Percentiles rank a stretch among this genome's conserved stretches.
phyloP scores from a whole-genome alignment of 257 asterid species.

The Cruciata laevipes region DNA sequence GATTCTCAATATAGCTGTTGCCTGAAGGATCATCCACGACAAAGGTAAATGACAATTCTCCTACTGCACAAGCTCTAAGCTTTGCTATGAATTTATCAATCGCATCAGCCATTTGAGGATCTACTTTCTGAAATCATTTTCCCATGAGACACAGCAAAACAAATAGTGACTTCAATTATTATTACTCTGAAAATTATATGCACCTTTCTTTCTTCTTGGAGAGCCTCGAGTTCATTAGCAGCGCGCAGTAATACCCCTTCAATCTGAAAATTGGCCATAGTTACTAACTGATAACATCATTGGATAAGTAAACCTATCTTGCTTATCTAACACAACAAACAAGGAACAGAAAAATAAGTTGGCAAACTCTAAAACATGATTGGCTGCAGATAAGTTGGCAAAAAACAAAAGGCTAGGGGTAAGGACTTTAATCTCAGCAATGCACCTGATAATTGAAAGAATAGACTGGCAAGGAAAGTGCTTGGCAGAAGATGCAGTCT shows the following conservation, averaged over 20 bases:
- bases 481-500: not conserved
- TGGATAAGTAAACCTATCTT: not conserved
- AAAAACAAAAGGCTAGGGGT: not conserved
- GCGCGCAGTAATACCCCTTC: constrained; percentile 88
- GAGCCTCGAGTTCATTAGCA: constrained; percentile 68
- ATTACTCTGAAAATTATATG: not conserved
- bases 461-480: not conserved
- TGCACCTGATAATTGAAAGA: not conserved
- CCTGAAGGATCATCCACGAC: constrained; percentile 95
- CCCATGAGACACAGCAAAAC: constrained; percentile 1
- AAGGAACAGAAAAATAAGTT: not conserved
- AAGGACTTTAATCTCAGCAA: not conserved
- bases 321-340: not conserved
- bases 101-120: constrained; percentile 75
- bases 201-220: constrained; percentile 94
- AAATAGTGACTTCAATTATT: not conserved
- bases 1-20: constrained; percentile 96
- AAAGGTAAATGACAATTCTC: constrained; percentile 58
- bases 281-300: not conserved
- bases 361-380: not conserved
- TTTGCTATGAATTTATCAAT: constrained; percentile 72
- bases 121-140: constrained; percentile 54
- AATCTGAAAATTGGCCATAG: constrained; percentile 37
- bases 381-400: not conserved
- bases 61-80: constrained; percentile 76